These are phyloP conservation scores for Coccomyxa subellipsoidea DNA, from an alignment of 163 green algal species.

Conservation along the genomic window DNA sequence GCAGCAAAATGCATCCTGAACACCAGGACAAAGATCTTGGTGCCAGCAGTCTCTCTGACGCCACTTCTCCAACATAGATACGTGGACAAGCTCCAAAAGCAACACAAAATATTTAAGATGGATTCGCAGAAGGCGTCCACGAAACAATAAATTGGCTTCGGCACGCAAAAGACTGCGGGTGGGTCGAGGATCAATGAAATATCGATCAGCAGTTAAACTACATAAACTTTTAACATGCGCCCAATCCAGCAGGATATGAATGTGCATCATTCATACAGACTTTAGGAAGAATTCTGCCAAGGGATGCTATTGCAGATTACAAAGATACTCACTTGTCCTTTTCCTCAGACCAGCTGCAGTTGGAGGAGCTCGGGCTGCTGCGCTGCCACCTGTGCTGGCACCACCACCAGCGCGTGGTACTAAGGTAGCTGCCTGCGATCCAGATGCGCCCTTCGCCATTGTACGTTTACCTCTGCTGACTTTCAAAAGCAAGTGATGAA, in stretches of 20 bases:
- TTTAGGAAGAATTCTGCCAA: too few relatives aligned
- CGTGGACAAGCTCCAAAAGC: neutral
- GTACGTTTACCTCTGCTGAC: neutral
- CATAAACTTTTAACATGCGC: too few relatives aligned
- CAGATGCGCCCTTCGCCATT: neutral
- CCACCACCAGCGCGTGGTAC: neutral
- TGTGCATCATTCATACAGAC: too few relatives aligned
- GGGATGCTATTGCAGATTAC: neutral
- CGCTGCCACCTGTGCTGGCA: neutral
- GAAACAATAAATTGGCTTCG: too few relatives aligned
- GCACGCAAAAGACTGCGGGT: too few relatives aligned
- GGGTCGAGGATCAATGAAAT: too few relatives aligned
- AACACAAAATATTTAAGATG: too few relatives aligned
- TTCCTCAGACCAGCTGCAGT: conserved; percentile 10
- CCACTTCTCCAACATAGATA: neutral
- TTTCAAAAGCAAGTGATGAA: neutral
- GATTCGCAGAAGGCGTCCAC: too few relatives aligned
- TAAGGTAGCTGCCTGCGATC: conserved; percentile 6
- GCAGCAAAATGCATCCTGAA: neutral
- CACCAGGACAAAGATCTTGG: neutral
- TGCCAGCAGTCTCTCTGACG: neutral
- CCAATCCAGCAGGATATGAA: too few relatives aligned
- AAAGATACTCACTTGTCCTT: neutral
- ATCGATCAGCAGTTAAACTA: too few relatives aligned
- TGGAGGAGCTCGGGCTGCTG: conserved; percentile 2